These are phyloP conservation scores for Ramaria sp. DNA, from an alignment of 768 basidiomycete genomes.

Conservation along the genomic window DNA sequence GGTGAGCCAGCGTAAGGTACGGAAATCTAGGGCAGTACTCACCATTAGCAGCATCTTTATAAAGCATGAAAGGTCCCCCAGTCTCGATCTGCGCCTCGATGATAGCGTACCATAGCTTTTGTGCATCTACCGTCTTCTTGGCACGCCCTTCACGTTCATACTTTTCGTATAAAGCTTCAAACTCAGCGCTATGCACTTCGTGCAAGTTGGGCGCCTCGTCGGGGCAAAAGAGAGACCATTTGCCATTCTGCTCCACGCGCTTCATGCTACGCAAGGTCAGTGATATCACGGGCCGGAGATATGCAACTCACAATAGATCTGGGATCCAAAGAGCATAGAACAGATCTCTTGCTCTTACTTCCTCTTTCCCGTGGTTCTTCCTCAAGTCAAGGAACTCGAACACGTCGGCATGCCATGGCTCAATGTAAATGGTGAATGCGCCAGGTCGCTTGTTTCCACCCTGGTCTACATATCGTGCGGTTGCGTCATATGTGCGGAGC, in stretches of 20 bases:
- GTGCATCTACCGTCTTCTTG: conserved; percentile 77
- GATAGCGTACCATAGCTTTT: conserved; percentile 98
- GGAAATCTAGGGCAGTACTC: conserved; percentile 18
- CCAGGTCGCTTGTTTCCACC: conserved; percentile 99
- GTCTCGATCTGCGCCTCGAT: conserved; percentile 97
- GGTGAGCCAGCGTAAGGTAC: background rate
- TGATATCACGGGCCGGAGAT: background rate
- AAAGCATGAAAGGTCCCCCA: conserved; percentile 97
- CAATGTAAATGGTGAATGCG: conserved; percentile 95
- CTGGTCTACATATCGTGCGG: conserved; percentile 97
- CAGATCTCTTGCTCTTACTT: conserved; percentile 88
- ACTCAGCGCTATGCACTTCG: conserved; percentile 85
- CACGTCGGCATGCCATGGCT: conserved; percentile 97
- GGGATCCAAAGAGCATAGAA: conserved; percentile 99
- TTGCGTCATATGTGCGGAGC: conserved; percentile 96
- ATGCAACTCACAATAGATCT: conserved; percentile 72
- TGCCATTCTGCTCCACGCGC: conserved; percentile 77
- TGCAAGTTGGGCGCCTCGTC: conserved; percentile 86
- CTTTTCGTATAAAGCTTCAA: conserved; percentile 72
- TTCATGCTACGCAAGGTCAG: conserved; percentile 60
- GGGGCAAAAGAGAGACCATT: conserved; percentile 98
- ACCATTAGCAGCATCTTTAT: conserved; percentile 96
- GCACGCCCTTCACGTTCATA: conserved; percentile 89
- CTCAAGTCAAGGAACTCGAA: conserved; percentile 96
- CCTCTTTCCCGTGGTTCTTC: conserved; percentile 99